phyloP scores from a whole-genome alignment of 768 basidiomycete genomes.

The Mycena filopes region DNA sequence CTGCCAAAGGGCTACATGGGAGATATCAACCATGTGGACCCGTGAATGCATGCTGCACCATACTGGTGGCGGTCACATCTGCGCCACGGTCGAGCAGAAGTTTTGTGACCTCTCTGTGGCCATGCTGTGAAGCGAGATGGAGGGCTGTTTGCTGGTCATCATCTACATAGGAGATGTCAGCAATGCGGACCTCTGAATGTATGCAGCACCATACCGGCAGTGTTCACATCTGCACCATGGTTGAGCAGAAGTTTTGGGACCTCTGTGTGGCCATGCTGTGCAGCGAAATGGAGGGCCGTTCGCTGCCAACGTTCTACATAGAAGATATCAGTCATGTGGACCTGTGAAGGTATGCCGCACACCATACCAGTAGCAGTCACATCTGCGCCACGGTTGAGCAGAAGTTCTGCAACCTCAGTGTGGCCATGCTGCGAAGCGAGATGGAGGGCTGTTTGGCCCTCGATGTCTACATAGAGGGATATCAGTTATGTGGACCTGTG shows the following conservation, averaged over 20 bases:
- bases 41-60: neutral
- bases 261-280: neutral
- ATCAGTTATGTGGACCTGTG: neutral
- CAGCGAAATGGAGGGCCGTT: constrained; percentile 8
- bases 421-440: neutral
- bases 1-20: neutral
- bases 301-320: neutral
- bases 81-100: neutral
- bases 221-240: neutral
- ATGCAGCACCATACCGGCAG: no score
- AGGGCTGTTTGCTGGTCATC: no score
- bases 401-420: neutral
- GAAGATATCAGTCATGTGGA: neutral
- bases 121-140: neutral
- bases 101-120: neutral
- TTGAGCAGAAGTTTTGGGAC: neutral
- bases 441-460: neutral
- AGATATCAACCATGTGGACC: neutral
- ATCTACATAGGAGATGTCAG: no score
- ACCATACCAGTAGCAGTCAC: neutral
- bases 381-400: neutral
- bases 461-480: neutral
- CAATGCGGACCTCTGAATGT: no score
- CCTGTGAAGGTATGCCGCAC: neutral
- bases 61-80: neutral